Conservation (phyloP, 495 filamentous ascomycete species). For the Aspergillus carlsbadensis region DNA sequence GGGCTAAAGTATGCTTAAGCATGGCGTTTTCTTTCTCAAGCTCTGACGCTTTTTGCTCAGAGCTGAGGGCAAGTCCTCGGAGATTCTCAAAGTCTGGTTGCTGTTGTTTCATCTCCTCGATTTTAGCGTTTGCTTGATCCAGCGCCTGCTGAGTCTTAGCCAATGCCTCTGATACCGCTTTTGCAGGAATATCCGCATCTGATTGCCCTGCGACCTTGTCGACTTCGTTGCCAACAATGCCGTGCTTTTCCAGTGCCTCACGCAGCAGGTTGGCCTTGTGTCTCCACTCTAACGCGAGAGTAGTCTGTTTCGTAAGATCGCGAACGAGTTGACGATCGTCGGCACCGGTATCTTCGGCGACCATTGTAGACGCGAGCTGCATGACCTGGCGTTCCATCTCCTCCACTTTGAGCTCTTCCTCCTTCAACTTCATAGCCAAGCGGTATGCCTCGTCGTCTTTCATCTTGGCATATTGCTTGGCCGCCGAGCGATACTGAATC, state of each 20-base stretch:
- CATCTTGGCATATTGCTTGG: conserved; percentile 84
- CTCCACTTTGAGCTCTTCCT: conserved; percentile 56
- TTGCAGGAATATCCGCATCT: conserved; percentile 42
- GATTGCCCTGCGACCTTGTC: conserved; percentile 41
- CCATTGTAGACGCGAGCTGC: conserved; percentile 57
- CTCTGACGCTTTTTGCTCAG: conserved; percentile 62
- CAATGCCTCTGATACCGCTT: conserved; percentile 39
- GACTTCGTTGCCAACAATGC: conserved; percentile 41
- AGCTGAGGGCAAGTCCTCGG: conserved; percentile 56
- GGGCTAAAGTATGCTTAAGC: conserved; percentile 52
- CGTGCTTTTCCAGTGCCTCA: conserved; percentile 51
- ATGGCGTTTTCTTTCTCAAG: conserved; percentile 56
- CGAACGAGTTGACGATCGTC: conserved; percentile 51
- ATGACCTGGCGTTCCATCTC: conserved; percentile 57
- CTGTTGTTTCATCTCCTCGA: conserved; percentile 60
- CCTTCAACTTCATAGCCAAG: conserved; percentile 67
- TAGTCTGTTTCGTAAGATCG: conserved; percentile 65
- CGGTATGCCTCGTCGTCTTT: conserved; percentile 81
- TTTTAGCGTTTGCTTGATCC: conserved; percentile 54
- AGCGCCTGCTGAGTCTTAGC: conserved; percentile 50
- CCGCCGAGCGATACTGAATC: conserved; percentile 75
- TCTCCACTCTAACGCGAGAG: conserved; percentile 66
- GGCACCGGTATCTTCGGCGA: conserved; percentile 41
- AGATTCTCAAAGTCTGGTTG: conserved; percentile 49
- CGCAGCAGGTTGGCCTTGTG: conserved; percentile 61